Evolutionary conservation across 352 stramenopile species (phyloP).

Genomic region (Pythium coloratum): DNA sequence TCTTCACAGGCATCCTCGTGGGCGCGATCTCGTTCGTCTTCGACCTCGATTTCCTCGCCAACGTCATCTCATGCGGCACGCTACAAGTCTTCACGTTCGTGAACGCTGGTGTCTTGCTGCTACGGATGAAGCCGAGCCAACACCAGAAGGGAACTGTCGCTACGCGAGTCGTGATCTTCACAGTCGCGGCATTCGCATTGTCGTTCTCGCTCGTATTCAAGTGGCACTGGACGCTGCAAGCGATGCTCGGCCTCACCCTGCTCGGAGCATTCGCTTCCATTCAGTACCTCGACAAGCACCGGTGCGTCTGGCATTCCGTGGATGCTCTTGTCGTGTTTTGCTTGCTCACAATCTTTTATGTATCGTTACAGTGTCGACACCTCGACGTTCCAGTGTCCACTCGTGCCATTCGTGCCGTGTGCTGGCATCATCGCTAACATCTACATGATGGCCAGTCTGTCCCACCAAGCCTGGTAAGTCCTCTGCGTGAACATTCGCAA

Average conservation of each 20-base stretch:
- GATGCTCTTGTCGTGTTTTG: conserved; percentile 33
- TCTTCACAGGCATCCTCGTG: conserved; percentile 86
- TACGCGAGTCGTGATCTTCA: conserved; percentile 58
- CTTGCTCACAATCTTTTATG: conserved; percentile 56
- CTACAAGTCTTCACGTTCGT: conserved; percentile 94
- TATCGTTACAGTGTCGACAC: conserved; percentile 19
- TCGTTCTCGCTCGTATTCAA: conserved; percentile 74
- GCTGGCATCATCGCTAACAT: conserved; percentile 42
- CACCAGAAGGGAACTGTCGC: conserved; percentile 40
- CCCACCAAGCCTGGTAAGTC: conserved; percentile 32
- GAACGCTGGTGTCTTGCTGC: conserved; percentile 87
- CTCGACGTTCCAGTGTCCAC: conserved; percentile 35
- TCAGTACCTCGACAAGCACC: conserved; percentile 53
- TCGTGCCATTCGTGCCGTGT: conserved; percentile 41
- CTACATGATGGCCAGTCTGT: conserved; percentile 48
- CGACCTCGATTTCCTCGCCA: conserved; percentile 89
- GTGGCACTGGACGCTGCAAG: conserved; percentile 51
- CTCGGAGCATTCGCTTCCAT: conserved; percentile 51
- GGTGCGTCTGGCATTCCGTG: conserved; percentile 13
- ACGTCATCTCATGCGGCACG: conserved; percentile 91
- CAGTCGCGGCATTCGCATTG: conserved; percentile 53
- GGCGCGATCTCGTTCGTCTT: conserved; percentile 85
- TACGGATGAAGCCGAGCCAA: conserved; percentile 58
- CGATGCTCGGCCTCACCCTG: conserved; percentile 33
- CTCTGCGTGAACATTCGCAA: neutral